Evolutionary conservation across 2,329 filamentous ascomycete species (phyloP).

Genomic region (Talaromyces sp.): DNA sequence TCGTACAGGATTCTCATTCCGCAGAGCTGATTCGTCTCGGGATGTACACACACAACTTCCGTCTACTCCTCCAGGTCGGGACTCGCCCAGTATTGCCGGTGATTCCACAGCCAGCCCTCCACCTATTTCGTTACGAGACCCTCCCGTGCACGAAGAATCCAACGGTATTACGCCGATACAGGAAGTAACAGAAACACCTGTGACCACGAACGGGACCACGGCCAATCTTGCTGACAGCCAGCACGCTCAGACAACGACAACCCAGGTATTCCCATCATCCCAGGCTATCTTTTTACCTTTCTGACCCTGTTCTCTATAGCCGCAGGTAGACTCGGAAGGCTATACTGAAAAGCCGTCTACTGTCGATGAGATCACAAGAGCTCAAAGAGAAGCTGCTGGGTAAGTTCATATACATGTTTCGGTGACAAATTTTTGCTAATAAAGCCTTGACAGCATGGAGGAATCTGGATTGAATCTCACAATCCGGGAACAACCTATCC

Average conservation of each 20-base stretch:
- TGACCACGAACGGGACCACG: constrained; percentile 24
- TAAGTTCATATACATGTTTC: constrained; percentile 13
- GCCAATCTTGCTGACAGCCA: not conserved
- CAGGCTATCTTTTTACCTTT: not conserved
- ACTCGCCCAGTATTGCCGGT: constrained; percentile 24
- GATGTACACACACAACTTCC: constrained; percentile 33
- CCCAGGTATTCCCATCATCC: constrained; percentile 2
- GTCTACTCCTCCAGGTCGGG: constrained; percentile 19
- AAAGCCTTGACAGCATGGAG: constrained; percentile 26
- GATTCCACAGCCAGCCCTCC: constrained; percentile 9
- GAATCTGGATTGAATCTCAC: constrained; percentile 43
- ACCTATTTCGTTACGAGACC: constrained; percentile 4
- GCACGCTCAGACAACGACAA: not conserved
- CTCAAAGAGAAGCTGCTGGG: constrained; percentile 41
- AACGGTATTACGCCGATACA: constrained; percentile 18
- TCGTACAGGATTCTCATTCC: constrained; percentile 40
- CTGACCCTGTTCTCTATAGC: constrained; percentile 17
- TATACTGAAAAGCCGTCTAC: constrained; percentile 36
- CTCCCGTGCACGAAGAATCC: constrained; percentile 19
- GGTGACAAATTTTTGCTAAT: not conserved
- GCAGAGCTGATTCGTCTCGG: constrained; percentile 34
- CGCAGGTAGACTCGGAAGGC: constrained; percentile 35
- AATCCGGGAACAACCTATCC: constrained; percentile 46
- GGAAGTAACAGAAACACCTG: constrained; percentile 14
- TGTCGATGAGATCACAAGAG: constrained; percentile 40